A percentile compares a stretch with the other conserved stretches of the same genome.
Conservation (phyloP, 1,139 yeast species). For the Eremothecium cymbalariae region DNA sequence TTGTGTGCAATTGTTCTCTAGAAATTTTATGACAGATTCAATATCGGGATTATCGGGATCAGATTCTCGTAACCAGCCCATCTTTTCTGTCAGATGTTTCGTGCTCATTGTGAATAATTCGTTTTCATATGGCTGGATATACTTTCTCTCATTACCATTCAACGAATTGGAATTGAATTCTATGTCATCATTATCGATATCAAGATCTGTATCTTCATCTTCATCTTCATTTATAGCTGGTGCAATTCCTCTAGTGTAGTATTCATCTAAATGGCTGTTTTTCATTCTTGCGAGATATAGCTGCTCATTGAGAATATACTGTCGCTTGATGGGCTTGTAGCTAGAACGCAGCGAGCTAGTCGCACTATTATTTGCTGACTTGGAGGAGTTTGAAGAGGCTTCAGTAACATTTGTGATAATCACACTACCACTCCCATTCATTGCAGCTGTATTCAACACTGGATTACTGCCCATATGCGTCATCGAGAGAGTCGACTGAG, state of each 20-base stretch:
- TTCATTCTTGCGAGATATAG: conserved; percentile 58
- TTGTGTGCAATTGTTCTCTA: conserved; percentile 6
- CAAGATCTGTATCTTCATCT: conserved; percentile 25
- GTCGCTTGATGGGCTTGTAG: conserved; percentile 22
- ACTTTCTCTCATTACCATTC: conserved; percentile 20
- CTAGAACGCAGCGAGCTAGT: conserved; percentile 17
- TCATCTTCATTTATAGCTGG: conserved; percentile 24
- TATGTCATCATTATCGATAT: conserved; percentile 21
- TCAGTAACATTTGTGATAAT: conserved; percentile 9
- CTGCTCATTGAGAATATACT: conserved; percentile 49
- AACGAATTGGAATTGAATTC: conserved; percentile 19
- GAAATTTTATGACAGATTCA: conserved; percentile 9
- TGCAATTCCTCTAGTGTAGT: conserved; percentile 53
- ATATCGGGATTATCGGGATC: conserved; percentile 20
- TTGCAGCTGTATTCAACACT: conserved; percentile 10
- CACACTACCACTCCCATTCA: conserved; percentile 6
- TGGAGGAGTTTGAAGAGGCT: conserved; percentile 16
- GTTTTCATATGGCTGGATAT: conserved; percentile 19
- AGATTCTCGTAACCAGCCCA: conserved; percentile 25
- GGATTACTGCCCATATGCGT: conserved; percentile 3
- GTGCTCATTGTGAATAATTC: conserved; percentile 25
- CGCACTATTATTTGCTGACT: conserved; percentile 19
- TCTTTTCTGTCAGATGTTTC: conserved; percentile 20
- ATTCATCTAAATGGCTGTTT: conserved; percentile 60
- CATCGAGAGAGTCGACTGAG: conserved; percentile 14